Percentiles rank a stretch among this genome's conserved stretches.
phyloP scores from a whole-genome alignment of 2,329 filamentous ascomycete species.

The Exophiala aquamarina region DNA sequence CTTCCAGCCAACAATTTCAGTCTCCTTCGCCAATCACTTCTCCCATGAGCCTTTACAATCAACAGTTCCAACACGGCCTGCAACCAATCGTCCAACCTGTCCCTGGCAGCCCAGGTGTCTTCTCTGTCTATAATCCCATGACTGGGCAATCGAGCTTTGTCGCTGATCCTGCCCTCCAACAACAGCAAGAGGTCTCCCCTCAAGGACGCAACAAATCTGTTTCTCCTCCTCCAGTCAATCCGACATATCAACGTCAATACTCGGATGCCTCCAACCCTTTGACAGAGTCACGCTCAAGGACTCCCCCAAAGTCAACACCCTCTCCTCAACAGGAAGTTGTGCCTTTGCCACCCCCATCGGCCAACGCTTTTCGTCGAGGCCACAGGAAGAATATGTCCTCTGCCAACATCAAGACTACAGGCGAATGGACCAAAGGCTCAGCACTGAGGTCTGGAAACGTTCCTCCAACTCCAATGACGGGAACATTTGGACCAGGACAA shows the following conservation, averaged over 20 bases:
- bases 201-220: constrained; percentile 16
- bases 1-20: constrained; percentile 50
- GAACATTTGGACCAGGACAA: constrained; percentile 89
- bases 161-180: constrained; percentile 63
- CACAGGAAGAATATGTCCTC: constrained; percentile 89
- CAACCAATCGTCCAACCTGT: constrained; percentile 65
- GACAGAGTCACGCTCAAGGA: constrained; percentile 63
- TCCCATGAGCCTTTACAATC: constrained; percentile 60
- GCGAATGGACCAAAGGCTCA: constrained; percentile 59
- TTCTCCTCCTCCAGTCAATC: constrained; percentile 50
- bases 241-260: constrained; percentile 73
- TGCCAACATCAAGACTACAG: constrained; percentile 47
- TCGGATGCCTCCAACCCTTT: constrained; percentile 61
- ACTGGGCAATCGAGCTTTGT: constrained; percentile 83
- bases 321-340: constrained; percentile 68
- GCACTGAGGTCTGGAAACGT: constrained; percentile 78
- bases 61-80: constrained; percentile 67
- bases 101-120: constrained; percentile 71
- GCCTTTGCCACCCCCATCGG: constrained; percentile 82
- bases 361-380: constrained; percentile 86
- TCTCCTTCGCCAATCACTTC: constrained; percentile 55
- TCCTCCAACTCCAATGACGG: constrained; percentile 76
- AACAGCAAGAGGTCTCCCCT: constrained; percentile 38
- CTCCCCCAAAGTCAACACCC: constrained; percentile 61
- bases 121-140: constrained; percentile 78